phyloP scores from a whole-genome alignment of 805 yeast species.

The Starmera dryadoides region DNA sequence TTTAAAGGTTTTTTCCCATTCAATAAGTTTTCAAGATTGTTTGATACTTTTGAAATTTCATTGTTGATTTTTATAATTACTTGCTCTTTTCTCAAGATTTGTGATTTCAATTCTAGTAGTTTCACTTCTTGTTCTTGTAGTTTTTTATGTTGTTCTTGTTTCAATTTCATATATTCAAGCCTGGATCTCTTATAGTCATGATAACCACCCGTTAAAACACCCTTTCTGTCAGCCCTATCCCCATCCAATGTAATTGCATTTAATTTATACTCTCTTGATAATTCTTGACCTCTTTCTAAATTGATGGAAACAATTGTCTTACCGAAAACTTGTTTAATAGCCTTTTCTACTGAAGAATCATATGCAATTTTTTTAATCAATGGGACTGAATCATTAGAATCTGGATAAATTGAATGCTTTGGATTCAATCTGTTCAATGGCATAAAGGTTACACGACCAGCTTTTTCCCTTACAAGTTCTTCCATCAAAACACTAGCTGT shows the following conservation, averaged over 20 bases:
- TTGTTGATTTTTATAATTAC: constrained; percentile 44
- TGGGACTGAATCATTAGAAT: constrained; percentile 59
- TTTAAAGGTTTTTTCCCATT: constrained; percentile 36
- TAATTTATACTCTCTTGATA: constrained; percentile 53
- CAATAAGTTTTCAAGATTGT: constrained; percentile 35
- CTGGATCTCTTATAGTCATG: constrained; percentile 63
- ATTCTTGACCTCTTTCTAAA: constrained; percentile 57
- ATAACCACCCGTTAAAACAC: constrained; percentile 86
- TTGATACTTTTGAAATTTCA: constrained; percentile 26
- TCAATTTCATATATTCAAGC: constrained; percentile 57
- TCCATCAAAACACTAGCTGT: constrained; percentile 78
- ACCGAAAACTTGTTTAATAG: constrained; percentile 76
- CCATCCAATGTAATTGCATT: constrained; percentile 89
- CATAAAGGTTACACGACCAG: constrained; percentile 87
- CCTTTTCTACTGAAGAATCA: constrained; percentile 50
- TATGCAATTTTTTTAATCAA: constrained; percentile 66
- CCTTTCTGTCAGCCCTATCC: constrained; percentile 77
- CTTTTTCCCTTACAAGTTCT: constrained; percentile 57
- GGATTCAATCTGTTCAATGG: constrained; percentile 68
- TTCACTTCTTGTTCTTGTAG: constrained; percentile 32
- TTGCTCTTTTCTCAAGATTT: constrained; percentile 40
- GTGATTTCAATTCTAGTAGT: constrained; percentile 28
- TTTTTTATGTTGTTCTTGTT: constrained; percentile 45
- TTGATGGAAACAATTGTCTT: constrained; percentile 70
- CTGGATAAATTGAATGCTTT: constrained; percentile 46